Percentiles rank a stretch among this genome's conserved stretches.
phyloP scores from a whole-genome alignment of 768 basidiomycete genomes.

The Leccinellum albellum region DNA sequence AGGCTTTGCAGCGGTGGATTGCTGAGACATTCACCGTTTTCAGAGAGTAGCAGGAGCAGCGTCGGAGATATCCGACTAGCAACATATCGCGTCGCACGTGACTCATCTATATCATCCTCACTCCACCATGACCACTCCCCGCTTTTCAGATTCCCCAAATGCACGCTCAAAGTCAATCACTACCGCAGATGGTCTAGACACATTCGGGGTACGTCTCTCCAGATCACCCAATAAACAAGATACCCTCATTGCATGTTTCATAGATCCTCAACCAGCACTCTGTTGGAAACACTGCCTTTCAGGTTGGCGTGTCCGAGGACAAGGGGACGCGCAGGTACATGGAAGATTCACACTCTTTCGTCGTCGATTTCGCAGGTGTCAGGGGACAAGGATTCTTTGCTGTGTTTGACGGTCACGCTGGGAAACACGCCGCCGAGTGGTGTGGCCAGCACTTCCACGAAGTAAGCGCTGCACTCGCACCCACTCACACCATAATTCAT shows the following conservation, averaged over 20 bases:
- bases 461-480: constrained; percentile 36
- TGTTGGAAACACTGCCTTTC: constrained; percentile 57
- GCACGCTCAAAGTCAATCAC: constrained; percentile 82
- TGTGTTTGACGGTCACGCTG: constrained; percentile 97
- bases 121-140: constrained; percentile 22
- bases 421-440: constrained; percentile 99
- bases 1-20: constrained; percentile 79
- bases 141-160: constrained; percentile 62
- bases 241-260: background rate
- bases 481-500: constrained; percentile 4
- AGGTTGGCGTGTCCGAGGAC: constrained; percentile 71
- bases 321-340: constrained; percentile 88
- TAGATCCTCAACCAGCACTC: constrained; percentile 59
- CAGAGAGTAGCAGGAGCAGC: constrained; percentile 4
- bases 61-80: constrained; percentile 26
- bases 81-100: constrained; percentile 21
- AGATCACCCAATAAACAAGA: background rate
- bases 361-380: constrained; percentile 88
- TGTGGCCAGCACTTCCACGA: constrained; percentile 96
- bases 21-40: constrained; percentile 88
- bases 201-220: constrained; percentile 61
- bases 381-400: constrained; percentile 98
- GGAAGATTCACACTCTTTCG: constrained; percentile 97
- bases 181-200: constrained; percentile 68
- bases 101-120: background rate